A percentile compares a stretch with the other conserved stretches of the same genome.
Conservation (phyloP, 176 grass and related monocot genomes). For the Phyllostachys edulis region DNA sequence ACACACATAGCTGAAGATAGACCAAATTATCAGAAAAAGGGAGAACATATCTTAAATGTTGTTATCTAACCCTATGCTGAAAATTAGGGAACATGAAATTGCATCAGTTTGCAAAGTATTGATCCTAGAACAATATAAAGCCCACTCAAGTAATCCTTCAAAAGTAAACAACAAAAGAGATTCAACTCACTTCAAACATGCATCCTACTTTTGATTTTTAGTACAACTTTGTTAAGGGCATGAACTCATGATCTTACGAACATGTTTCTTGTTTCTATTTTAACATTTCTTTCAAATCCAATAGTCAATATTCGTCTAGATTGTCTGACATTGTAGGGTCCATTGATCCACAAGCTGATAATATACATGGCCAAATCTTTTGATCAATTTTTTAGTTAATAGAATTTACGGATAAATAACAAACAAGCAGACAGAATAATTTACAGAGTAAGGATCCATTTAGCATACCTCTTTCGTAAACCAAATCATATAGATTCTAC, state of each 20-base stretch:
- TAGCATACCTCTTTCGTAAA: background rate
- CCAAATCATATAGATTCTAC: background rate
- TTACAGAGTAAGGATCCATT: background rate
- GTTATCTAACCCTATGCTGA: conserved; percentile 2
- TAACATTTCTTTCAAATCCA: background rate
- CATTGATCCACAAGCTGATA: background rate
- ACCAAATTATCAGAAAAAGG: no score
- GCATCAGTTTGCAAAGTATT: background rate
- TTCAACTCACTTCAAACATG: background rate
- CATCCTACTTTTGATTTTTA: background rate
- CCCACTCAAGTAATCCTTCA: background rate
- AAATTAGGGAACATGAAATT: background rate
- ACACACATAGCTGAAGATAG: background rate
- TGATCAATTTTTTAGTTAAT: background rate
- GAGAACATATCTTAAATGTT: background rate
- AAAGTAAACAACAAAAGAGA: background rate
- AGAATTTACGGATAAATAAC: background rate
- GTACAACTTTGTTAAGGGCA: background rate
- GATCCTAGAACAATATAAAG: background rate
- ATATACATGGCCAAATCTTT: background rate
- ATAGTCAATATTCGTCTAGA: background rate
- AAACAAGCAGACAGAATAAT: background rate
- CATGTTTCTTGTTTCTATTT: background rate
- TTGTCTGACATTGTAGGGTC: background rate
- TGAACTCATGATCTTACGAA: background rate